Evolutionary conservation across 2,329 filamentous ascomycete species (phyloP).

Genomic region (Tolypocladium album): DNA sequence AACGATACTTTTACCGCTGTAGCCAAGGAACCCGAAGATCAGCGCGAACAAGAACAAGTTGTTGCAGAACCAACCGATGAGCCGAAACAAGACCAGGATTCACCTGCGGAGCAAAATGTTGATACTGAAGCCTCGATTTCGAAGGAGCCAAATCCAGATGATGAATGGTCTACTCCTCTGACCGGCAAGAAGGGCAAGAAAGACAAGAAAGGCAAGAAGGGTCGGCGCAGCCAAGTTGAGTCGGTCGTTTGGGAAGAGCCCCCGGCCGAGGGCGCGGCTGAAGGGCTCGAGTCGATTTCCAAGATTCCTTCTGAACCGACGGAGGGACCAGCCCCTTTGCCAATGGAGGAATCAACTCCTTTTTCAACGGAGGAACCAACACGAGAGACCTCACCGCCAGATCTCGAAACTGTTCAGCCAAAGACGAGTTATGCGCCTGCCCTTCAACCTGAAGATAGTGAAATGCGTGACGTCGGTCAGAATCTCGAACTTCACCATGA

Average conservation of each 20-base stretch:
- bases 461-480: not conserved
- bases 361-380: not conserved
- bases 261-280: not conserved
- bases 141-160: conserved; percentile 3
- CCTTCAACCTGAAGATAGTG: not conserved
- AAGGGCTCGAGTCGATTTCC: not conserved
- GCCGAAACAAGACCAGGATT: not conserved
- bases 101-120: not conserved
- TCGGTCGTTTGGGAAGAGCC: not conserved
- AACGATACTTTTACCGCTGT: not conserved
- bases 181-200: conserved; percentile 11
- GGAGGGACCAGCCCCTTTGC: not conserved
- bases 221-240: conserved; percentile 3
- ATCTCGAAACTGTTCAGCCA: not conserved
- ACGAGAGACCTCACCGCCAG: not conserved
- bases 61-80: not conserved
- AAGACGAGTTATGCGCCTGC: not conserved
- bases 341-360: not conserved
- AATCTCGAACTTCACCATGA: not conserved
- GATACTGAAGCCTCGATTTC: not conserved
- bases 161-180: conserved; percentile 2
- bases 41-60: not conserved
- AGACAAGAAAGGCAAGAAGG: conserved; percentile 5
- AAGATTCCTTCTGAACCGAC: not conserved
- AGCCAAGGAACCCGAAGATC: not conserved